Evolutionary conservation across 1,139 yeast species (phyloP).

Genomic region (Insectozyma bohioensis): DNA sequence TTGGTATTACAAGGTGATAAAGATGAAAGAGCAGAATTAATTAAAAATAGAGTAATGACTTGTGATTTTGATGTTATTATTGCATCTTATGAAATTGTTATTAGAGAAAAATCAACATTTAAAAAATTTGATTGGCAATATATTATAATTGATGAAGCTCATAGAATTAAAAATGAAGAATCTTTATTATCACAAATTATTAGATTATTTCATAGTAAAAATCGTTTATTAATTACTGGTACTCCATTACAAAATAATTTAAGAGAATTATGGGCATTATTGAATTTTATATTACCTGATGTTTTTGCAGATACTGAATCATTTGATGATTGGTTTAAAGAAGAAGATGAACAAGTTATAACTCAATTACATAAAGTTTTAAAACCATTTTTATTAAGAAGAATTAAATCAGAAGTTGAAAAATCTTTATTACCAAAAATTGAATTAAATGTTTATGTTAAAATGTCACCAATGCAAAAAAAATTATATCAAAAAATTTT

Average conservation of each 20-base stretch:
- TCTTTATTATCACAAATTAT: slow-evolving; percentile 73
- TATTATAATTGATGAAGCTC: slow-evolving; percentile 79
- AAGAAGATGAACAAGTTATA: slow-evolving; percentile 54
- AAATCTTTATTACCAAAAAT: slow-evolving; percentile 73
- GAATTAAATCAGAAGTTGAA: slow-evolving; percentile 79
- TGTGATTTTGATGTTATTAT: slow-evolving; percentile 74
- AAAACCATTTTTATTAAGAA: slow-evolving; percentile 69
- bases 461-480: slow-evolving; percentile 75
- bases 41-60: slow-evolving; percentile 49
- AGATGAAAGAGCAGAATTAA: slow-evolving; percentile 55
- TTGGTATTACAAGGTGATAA: slow-evolving; percentile 74
- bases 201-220: slow-evolving; percentile 67
- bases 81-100: slow-evolving; percentile 76
- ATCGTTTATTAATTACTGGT: slow-evolving; percentile 73
- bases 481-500: slow-evolving; percentile 73
- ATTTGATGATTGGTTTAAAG: slow-evolving; percentile 71
- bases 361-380: slow-evolving; percentile 88
- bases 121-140: slow-evolving; percentile 72
- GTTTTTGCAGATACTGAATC: slow-evolving; percentile 73
- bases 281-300: slow-evolving; percentile 74
- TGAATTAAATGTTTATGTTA: slow-evolving; percentile 69
- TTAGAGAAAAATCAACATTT: slow-evolving; percentile 65
- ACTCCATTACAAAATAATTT: slow-evolving; percentile 79
- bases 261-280: slow-evolving; percentile 78
- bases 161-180: slow-evolving; percentile 77